Evolutionary conservation across 2,329 filamentous ascomycete species (phyloP).

Genomic region (Phialophora expanda): DNA sequence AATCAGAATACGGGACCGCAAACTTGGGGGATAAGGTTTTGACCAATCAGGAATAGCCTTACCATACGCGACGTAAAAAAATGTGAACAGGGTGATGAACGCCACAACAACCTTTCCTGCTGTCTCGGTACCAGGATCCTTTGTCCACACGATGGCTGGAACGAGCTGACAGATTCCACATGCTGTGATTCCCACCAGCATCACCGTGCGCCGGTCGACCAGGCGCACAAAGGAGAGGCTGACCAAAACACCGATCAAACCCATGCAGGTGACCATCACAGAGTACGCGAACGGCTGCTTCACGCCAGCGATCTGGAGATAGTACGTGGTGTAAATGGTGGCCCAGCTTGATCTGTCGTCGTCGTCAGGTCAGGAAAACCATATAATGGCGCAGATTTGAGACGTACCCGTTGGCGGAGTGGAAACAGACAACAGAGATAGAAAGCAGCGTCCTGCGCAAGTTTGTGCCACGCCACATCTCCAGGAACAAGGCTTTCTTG

Average conservation of each 20-base stretch:
- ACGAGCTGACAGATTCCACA: constrained; percentile 29
- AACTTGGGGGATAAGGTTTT: too few relatives aligned
- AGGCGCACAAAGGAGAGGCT: constrained; percentile 33
- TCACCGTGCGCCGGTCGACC: constrained; percentile 27
- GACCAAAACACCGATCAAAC: constrained; percentile 28
- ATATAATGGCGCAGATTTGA: background rate
- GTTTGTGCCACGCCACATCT: constrained; percentile 34
- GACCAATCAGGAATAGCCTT: background rate
- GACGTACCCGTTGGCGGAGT: constrained; percentile 30
- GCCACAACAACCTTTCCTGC: constrained; percentile 29
- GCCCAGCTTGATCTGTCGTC: constrained; percentile 26
- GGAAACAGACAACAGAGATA: constrained; percentile 32
- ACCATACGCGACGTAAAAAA: constrained; percentile 33
- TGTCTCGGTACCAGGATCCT: constrained; percentile 18
- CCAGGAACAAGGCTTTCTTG: constrained; percentile 30
- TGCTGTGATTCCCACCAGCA: constrained; percentile 26
- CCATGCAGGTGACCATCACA: constrained; percentile 28
- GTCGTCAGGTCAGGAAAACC: background rate
- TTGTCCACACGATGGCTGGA: constrained; percentile 30
- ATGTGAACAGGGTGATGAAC: constrained; percentile 30
- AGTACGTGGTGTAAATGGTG: constrained; percentile 30
- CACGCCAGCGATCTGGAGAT: constrained; percentile 26
- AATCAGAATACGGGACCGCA: too few relatives aligned
- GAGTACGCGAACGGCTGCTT: constrained; percentile 30
- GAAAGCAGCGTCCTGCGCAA: constrained; percentile 25